phyloP scores from a whole-genome alignment of 495 filamentous ascomycete genomes.

The Talaromyces ruber region DNA sequence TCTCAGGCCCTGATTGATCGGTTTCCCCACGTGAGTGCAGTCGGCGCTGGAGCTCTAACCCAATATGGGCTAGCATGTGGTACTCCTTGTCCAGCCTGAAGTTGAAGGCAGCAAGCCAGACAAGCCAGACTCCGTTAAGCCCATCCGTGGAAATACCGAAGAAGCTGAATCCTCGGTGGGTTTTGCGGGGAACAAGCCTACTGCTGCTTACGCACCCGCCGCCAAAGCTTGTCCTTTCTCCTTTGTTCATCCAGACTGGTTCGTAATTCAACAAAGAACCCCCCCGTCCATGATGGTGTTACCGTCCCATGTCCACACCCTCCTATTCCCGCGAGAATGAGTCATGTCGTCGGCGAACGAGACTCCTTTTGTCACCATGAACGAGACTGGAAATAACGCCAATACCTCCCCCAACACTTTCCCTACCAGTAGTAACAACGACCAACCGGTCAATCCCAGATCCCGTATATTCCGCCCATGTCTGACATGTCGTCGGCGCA shows the following conservation, averaged over 20 bases:
- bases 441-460: background rate
- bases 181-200: conserved; percentile 1
- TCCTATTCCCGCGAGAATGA: background rate
- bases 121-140: too few relatives aligned
- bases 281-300: background rate
- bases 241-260: background rate
- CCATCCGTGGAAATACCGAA: background rate
- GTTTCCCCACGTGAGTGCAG: background rate
- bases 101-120: too few relatives aligned
- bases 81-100: background rate
- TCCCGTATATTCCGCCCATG: conserved; percentile 6
- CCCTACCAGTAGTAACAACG: background rate
- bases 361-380: background rate
- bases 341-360: background rate
- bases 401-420: background rate
- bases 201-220: background rate
- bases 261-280: background rate
- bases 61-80: background rate
- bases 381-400: background rate
- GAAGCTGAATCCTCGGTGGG: background rate
- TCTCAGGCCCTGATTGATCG: background rate
- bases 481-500: conserved; percentile 6
- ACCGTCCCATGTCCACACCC: background rate
- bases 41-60: background rate
- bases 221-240: background rate